phyloP scores from a whole-genome alignment of 352 stramenopile species.

The Pythium myriotylum region DNA sequence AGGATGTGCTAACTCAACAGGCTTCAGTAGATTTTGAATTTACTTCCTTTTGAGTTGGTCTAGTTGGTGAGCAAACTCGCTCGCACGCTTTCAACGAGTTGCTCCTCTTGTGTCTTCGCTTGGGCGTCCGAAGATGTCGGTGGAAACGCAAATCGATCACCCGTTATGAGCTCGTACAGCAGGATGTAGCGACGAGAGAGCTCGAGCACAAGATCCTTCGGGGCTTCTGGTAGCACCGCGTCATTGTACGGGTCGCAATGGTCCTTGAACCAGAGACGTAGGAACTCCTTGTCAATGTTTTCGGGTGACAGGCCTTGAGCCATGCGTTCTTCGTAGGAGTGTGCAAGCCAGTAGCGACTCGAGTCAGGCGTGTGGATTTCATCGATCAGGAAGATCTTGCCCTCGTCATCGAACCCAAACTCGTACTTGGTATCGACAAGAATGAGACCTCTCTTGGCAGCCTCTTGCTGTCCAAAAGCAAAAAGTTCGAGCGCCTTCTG shows the following conservation, averaged over 20 bases:
- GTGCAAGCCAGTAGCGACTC: constrained; percentile 93
- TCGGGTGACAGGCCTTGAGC: constrained; percentile 91
- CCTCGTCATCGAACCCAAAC: constrained; percentile 79
- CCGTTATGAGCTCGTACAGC: constrained; percentile 99
- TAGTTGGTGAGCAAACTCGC: constrained; percentile 35
- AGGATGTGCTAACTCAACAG: too few species aligned
- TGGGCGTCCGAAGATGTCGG: not conserved
- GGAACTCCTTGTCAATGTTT: constrained; percentile 99
- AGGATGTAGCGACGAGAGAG: constrained; percentile 97
- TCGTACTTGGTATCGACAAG: constrained; percentile 99
- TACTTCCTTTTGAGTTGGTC: not conserved
- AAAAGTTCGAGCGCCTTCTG: constrained; percentile 93
- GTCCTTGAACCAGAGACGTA: constrained; percentile 97
- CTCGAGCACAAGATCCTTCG: constrained; percentile 95
- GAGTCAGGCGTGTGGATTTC: constrained; percentile 99
- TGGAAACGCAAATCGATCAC: constrained; percentile 92
- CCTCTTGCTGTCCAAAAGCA: constrained; percentile 92
- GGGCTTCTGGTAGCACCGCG: constrained; percentile 93
- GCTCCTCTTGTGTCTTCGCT: constrained; percentile 32
- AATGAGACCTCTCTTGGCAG: constrained; percentile 93
- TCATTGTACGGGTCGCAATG: constrained; percentile 99
- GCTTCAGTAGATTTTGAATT: too few species aligned
- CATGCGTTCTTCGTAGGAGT: constrained; percentile 92
- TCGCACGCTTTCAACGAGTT: constrained; percentile 55
- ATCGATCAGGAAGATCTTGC: constrained; percentile 97